Conservation (phyloP, 352 stramenopile genomes). For the Globisporangium polare region DNA sequence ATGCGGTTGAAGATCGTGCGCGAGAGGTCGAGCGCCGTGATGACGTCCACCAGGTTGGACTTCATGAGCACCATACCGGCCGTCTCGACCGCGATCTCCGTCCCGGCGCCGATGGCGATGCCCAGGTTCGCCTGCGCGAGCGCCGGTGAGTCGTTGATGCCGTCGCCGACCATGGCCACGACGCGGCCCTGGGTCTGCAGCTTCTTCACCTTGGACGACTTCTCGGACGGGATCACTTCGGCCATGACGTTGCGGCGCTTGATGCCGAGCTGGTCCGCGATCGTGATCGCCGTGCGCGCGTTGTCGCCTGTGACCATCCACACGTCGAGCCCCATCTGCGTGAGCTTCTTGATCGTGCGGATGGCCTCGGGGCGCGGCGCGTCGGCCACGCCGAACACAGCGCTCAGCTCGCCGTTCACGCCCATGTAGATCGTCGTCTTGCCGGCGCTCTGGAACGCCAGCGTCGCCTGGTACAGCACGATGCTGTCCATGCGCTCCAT, state of each 20-base stretch:
- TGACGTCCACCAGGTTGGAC: slow-evolving; percentile 91
- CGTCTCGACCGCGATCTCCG: slow-evolving; percentile 97
- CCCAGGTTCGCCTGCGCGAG: slow-evolving; percentile 96
- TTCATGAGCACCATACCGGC: slow-evolving; percentile 93
- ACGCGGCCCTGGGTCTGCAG: slow-evolving; percentile 86
- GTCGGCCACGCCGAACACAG: slow-evolving; percentile 84
- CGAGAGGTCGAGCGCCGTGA: slow-evolving; percentile 95
- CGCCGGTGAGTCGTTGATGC: slow-evolving; percentile 98
- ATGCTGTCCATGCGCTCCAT: slow-evolving; percentile 71
- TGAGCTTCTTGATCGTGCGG: slow-evolving; percentile 87
- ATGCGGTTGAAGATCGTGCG: slow-evolving; percentile 96
- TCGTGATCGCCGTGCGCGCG: slow-evolving; percentile 88
- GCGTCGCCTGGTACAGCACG: slow-evolving; percentile 63
- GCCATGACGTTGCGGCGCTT: slow-evolving; percentile 91
- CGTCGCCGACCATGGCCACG: slow-evolving; percentile 97
- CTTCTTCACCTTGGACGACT: slow-evolving; percentile 90
- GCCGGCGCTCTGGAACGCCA: slow-evolving; percentile 85
- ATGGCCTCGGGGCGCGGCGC: slow-evolving; percentile 90
- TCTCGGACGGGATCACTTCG: slow-evolving; percentile 95
- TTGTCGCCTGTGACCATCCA: slow-evolving; percentile 99
- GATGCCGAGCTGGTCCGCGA: slow-evolving; percentile 94
- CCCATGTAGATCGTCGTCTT: slow-evolving; percentile 96
- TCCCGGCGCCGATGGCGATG: slow-evolving; percentile 94
- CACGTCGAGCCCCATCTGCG: slow-evolving; percentile 91
- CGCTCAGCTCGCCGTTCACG: slow-evolving; percentile 73